These are phyloP conservation scores for Torulaspora indica DNA, from an alignment of 805 yeast genomes.

Conservation along the genomic window DNA sequence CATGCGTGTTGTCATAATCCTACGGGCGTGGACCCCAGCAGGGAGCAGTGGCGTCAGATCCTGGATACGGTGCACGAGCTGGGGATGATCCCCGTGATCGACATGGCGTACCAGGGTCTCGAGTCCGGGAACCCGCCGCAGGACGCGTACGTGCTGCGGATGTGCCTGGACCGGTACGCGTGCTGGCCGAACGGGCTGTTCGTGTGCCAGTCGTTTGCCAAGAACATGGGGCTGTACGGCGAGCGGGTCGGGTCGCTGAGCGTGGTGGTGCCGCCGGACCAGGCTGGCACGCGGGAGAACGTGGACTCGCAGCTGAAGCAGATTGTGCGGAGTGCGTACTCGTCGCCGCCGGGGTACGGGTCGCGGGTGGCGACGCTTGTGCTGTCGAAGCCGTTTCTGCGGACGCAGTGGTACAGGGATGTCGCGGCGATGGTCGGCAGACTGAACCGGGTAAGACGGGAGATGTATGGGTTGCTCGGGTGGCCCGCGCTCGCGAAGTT, in stretches of 20 bases:
- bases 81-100: slow-evolving; percentile 72
- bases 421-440: slow-evolving; percentile 75
- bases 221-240: slow-evolving; percentile 91
- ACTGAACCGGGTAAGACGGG: slow-evolving; percentile 63
- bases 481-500: slow-evolving; percentile 78
- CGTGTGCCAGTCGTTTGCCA: slow-evolving; percentile 86
- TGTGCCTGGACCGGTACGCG: slow-evolving; percentile 29
- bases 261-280: slow-evolving; percentile 53
- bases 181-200: slow-evolving; percentile 50
- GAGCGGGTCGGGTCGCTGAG: slow-evolving; percentile 82
- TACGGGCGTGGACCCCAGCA: slow-evolving; percentile 85
- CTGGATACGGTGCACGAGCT: slow-evolving; percentile 54
- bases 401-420: slow-evolving; percentile 73
- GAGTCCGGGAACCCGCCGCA: slow-evolving; percentile 75
- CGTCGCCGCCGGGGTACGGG: slow-evolving; percentile 94
- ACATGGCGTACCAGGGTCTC: slow-evolving; percentile 92
- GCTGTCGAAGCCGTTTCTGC: slow-evolving; percentile 54
- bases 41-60: slow-evolving; percentile 74
- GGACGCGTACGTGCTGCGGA: slow-evolving; percentile 56
- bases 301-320: slow-evolving; percentile 79
- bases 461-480: slow-evolving; percentile 57
- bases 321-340: slow-evolving; percentile 79
- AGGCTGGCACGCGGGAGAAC: slow-evolving; percentile 45
- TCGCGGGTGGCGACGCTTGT: slow-evolving; percentile 81
- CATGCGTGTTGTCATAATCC: slow-evolving; percentile 97